These are phyloP conservation scores for Fusarium nurragi DNA, from an alignment of 2,329 filamentous ascomycete genomes.

Conservation along the genomic window DNA sequence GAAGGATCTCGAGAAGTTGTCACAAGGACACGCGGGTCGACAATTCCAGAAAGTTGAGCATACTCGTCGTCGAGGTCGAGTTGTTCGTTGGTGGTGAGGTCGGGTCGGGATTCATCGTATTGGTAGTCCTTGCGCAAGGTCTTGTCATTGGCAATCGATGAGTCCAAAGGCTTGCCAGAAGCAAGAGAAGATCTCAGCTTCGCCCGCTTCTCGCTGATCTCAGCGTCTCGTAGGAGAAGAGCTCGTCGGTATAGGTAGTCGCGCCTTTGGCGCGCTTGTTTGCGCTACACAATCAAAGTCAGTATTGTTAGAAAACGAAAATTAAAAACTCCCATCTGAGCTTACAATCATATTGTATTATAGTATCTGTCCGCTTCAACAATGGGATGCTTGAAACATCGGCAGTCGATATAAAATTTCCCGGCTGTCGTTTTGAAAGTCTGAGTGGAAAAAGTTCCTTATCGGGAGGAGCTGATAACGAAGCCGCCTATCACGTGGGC, in stretches of 20 bases:
- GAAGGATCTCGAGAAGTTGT: constrained; percentile 92
- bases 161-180: constrained; percentile 85
- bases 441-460: constrained; percentile 45
- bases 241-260: constrained; percentile 86
- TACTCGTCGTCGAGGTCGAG: constrained; percentile 90
- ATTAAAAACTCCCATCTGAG: neutral
- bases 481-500: constrained; percentile 53
- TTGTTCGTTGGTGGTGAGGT: constrained; percentile 73
- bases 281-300: constrained; percentile 47
- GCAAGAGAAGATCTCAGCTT: constrained; percentile 88
- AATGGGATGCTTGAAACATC: constrained; percentile 16
- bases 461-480: constrained; percentile 46
- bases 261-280: constrained; percentile 55
- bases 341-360: constrained; percentile 49
- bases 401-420: constrained; percentile 29
- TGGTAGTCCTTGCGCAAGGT: constrained; percentile 85
- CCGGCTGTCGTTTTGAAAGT: neutral
- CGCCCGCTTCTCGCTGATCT: constrained; percentile 90
- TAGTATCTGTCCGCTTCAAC: constrained; percentile 1
- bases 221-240: constrained; percentile 86
- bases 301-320: constrained; percentile 18
- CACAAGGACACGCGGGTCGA: constrained; percentile 88
- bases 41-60: constrained; percentile 85
- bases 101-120: constrained; percentile 85
- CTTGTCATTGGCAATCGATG: constrained; percentile 86